Conservation (phyloP, 495 filamentous ascomycete genomes). For the Physcia stellaris region DNA sequence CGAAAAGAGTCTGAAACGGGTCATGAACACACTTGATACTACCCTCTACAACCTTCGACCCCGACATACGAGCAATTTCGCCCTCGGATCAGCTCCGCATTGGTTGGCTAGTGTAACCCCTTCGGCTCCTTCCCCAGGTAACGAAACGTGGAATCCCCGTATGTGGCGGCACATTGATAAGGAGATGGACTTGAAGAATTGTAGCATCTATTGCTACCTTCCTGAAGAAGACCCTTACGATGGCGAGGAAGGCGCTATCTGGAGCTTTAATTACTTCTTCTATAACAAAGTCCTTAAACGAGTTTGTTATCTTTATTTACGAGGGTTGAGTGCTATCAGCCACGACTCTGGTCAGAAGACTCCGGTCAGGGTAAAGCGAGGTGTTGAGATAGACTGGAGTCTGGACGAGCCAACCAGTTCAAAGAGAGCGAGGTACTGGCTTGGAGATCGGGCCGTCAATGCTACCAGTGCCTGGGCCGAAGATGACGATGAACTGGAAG, state of each 20-base stretch:
- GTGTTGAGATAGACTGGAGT: slow-evolving; percentile 25
- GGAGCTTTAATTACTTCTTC: slow-evolving; percentile 94
- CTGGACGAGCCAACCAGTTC: slow-evolving; percentile 38
- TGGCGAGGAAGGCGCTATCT: slow-evolving; percentile 81
- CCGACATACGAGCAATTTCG: slow-evolving; percentile 20
- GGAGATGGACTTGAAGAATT: slow-evolving; percentile 79
- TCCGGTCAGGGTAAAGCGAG: slow-evolving; percentile 22
- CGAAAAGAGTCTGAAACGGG: slow-evolving; percentile 55
- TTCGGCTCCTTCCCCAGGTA: slow-evolving; percentile 18
- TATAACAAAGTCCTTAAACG: slow-evolving; percentile 87
- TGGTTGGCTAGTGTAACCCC: slow-evolving; percentile 13
- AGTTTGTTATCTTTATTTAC: slow-evolving; percentile 87
- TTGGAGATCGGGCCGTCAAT: slow-evolving; percentile 46
- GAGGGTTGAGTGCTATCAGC: slow-evolving; percentile 70
- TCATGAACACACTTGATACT: slow-evolving; percentile 75
- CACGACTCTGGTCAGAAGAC: slow-evolving; percentile 41
- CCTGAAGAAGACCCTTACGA: slow-evolving; percentile 78
- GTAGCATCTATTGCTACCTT: slow-evolving; percentile 70
- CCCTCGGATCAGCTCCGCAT: slow-evolving; percentile 10
- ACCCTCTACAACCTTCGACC: slow-evolving; percentile 77
- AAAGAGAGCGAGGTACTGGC: slow-evolving; percentile 74
- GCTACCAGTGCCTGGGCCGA: slow-evolving; percentile 12
- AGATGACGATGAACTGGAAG: slow-evolving; percentile 29
- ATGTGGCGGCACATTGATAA: slow-evolving; percentile 88
- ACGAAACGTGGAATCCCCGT: slow-evolving; percentile 56